Evolutionary conservation across 768 basidiomycete genomes (phyloP).

Genomic region (Coprinopsis strossmayeri): DNA sequence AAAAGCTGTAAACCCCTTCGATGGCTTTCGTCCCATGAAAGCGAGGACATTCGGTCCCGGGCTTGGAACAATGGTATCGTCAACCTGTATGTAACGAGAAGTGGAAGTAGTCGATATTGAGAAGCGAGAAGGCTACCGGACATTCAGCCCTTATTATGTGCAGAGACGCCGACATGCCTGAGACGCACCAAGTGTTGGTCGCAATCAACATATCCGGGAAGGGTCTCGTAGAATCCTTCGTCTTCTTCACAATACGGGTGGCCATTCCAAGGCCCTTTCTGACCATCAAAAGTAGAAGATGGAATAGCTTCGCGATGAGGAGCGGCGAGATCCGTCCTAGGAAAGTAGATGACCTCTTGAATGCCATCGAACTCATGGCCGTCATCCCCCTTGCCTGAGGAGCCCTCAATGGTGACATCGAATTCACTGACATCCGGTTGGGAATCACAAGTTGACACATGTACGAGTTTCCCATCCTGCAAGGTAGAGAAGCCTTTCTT

Average conservation of each 20-base stretch:
- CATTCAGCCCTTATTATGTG: too few relatives aligned
- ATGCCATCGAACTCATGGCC: neutral
- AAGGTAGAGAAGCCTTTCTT: slow-evolving; percentile 9
- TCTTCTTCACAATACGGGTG: slow-evolving; percentile 1
- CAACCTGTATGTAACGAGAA: slow-evolving; percentile 9
- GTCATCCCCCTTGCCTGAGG: too few relatives aligned
- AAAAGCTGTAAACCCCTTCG: too few relatives aligned
- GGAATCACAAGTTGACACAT: too few relatives aligned
- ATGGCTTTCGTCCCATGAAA: neutral
- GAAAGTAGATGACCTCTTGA: slow-evolving; percentile 4
- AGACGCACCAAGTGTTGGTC: slow-evolving; percentile 2
- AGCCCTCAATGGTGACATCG: too few relatives aligned
- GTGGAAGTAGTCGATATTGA: slow-evolving; percentile 9
- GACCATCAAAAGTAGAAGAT: neutral
- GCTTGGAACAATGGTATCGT: slow-evolving; percentile 1
- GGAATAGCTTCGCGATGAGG: neutral
- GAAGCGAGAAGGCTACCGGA: slow-evolving; percentile 10
- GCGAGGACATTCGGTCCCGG: slow-evolving; percentile 3
- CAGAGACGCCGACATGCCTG: neutral
- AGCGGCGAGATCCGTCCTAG: neutral
- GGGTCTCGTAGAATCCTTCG: slow-evolving; percentile 9
- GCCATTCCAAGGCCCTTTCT: slow-evolving; percentile 1
- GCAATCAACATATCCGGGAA: neutral
- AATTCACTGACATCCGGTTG: too few relatives aligned
- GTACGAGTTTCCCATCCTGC: slow-evolving; percentile 4